A percentile compares a stretch with the other conserved stretches of the same genome.
These are phyloP conservation scores for Arachis stenosperma DNA, from an alignment of 306 rosid species.

Conservation along the genomic window DNA sequence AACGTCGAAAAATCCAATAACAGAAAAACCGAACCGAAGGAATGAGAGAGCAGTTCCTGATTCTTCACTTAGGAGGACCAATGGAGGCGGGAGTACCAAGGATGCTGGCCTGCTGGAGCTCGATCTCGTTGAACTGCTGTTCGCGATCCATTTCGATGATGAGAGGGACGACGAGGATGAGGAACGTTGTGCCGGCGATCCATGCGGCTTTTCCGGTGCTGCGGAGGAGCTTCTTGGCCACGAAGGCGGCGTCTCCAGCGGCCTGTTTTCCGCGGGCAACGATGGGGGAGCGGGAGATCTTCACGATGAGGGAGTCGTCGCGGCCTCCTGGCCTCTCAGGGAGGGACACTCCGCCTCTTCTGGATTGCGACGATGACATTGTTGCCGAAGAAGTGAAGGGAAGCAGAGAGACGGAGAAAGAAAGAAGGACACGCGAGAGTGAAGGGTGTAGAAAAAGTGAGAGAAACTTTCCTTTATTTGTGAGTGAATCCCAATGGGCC, in stretches of 20 bases:
- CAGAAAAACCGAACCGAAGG: too few species aligned
- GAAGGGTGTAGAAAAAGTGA: too few species aligned
- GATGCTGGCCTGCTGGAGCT: constrained; percentile 91
- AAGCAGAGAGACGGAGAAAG: background rate
- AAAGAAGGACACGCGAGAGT: too few species aligned
- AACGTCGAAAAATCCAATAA: constrained; percentile 7
- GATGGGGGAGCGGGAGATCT: constrained; percentile 58
- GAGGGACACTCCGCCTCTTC: constrained; percentile 85
- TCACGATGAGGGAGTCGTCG: constrained; percentile 40
- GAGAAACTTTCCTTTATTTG: too few species aligned
- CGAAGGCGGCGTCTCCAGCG: constrained; percentile 64
- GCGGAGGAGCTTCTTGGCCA: constrained; percentile 67
- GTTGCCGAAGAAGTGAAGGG: background rate
- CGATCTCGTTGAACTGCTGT: constrained; percentile 87
- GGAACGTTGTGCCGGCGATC: constrained; percentile 90
- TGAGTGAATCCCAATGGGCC: too few species aligned
- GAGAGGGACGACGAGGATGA: constrained; percentile 78
- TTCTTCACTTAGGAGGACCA: constrained; percentile 48
- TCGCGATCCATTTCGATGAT: constrained; percentile 98
- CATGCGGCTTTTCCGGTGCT: constrained; percentile 97
- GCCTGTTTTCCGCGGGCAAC: constrained; percentile 63
- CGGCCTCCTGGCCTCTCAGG: constrained; percentile 60
- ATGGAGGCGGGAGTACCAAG: constrained; percentile 62
- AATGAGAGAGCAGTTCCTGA: too few species aligned
- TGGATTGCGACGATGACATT: constrained; percentile 67